Percentiles rank a stretch among this genome's conserved stretches.
Conservation (phyloP, 2,329 filamentous ascomycete species). For the Nigrospora sphaerica region DNA sequence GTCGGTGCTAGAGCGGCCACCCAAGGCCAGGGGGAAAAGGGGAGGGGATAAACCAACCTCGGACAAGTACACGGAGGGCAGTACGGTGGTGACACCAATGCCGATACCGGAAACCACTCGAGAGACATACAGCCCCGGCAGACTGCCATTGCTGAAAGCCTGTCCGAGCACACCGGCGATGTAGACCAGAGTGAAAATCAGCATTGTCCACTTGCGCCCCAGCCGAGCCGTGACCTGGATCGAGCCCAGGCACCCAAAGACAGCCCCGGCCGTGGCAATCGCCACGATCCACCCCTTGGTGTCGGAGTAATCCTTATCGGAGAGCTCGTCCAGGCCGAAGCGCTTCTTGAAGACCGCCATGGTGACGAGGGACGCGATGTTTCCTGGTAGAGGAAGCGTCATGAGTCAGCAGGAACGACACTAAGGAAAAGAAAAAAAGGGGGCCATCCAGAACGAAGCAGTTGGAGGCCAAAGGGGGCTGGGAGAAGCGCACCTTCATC, state of each 20-base stretch:
- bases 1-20: no score
- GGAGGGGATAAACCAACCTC: constrained; percentile 6
- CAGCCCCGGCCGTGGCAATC: constrained; percentile 21
- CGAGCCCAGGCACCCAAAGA: constrained; percentile 19
- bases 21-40: no score
- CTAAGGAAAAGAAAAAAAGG: neutral
- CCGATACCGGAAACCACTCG: constrained; percentile 18
- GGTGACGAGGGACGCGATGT: constrained; percentile 21
- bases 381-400: constrained; percentile 8
- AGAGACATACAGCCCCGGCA: constrained; percentile 15
- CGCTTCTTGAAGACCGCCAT: constrained; percentile 18
- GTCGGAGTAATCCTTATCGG: constrained; percentile 16
- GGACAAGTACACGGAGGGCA: constrained; percentile 19
- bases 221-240: constrained; percentile 15
- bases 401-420: neutral
- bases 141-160: constrained; percentile 17
- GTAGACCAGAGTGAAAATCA: constrained; percentile 23
- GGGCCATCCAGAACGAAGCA: neutral
- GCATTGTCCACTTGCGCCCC: constrained; percentile 13
- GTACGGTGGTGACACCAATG: constrained; percentile 17
- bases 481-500: constrained; percentile 15
- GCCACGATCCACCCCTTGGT: constrained; percentile 24
- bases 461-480: no score
- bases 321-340: constrained; percentile 13
- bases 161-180: constrained; percentile 27